Base-by-base conservation (phyloP, 148 eudicot genomes). In the Mesembryanthemum crystallinum region DNA sequence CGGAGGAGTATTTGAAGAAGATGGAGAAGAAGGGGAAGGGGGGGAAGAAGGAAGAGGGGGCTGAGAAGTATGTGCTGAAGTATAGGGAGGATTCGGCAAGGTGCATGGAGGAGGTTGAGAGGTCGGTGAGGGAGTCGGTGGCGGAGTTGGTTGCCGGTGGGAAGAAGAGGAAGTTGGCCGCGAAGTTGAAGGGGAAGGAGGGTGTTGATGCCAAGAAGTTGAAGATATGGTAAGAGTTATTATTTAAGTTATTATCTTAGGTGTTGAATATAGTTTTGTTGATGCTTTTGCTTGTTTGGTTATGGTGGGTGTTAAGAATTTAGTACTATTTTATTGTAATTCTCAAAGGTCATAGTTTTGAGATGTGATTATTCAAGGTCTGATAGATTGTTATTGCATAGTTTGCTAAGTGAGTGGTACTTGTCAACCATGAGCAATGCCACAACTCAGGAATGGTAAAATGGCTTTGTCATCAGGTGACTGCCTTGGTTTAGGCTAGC, bases 1-100 rank as follows among this genome's bases (percentile, higher is more conserved):
- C 99, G n/a, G 98, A 95, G 73, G 92, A 87, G 37, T 95, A 80
- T 54, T 68, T 95, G 29, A 95, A 87, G 88, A 93, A 92, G 86
- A 83, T 88, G 86, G 79, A 66, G 32, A 94, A 91, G 69, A 85
- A 73, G 66, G 84, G 76, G 51, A 85, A 81, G 84, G 86, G 85
- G 25, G 79, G 82, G 76, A 78, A 74, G 33, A 81, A 76, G 69
- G 85, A 77, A 0, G 86, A 69, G 30, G 89, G 84, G 25, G 86
- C 91, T 4, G 92, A 92, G 76, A 92, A 86, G 86, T 95, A 95
- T 77, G 94, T 95, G 43, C 84, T 76, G 57, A 87, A 85, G 91
- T 95, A 95, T 72, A 74, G 91, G 66, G 88, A 89, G 81, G 91
- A 85, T 6, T 90, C 97, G 4, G 88, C 71, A 0, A 82, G 81